Conservation (phyloP, 2,329 filamentous ascomycete genomes). For the Aspergillus terreus region DNA sequence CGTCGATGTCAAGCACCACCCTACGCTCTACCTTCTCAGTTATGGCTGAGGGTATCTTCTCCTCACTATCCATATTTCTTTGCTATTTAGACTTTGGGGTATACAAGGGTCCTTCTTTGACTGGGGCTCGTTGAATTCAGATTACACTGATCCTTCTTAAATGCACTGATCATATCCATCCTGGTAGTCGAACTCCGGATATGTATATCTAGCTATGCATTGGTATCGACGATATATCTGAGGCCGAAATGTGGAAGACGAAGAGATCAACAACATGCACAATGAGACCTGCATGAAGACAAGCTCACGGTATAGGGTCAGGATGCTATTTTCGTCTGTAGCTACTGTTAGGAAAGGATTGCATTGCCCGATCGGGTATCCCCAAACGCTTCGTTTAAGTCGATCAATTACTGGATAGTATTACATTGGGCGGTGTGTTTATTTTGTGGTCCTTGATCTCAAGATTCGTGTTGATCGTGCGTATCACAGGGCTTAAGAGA, state of each 20-base stretch:
- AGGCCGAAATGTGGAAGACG: background rate
- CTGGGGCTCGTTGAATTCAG: no score
- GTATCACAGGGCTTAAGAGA: background rate
- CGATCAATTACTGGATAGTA: background rate
- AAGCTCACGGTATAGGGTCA: background rate
- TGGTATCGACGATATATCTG: background rate
- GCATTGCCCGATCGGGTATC: background rate
- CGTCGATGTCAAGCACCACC: background rate
- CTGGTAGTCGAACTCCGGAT: background rate
- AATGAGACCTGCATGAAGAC: no score
- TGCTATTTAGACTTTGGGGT: no score
- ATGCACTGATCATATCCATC: background rate
- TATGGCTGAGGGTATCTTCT: background rate
- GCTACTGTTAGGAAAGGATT: background rate
- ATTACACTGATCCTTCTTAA: background rate
- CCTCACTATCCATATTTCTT: background rate
- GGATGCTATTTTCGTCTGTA: background rate
- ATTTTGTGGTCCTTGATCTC: background rate
- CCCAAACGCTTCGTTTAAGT: background rate
- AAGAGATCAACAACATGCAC: no score
- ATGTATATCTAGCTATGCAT: background rate
- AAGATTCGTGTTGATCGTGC: background rate
- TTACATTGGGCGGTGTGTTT: background rate
- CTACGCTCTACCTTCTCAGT: background rate
- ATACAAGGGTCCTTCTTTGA: no score